Evolutionary conservation across 371 early-diverging fungal species (phyloP), one percentile per base, ranked within the genome.

Genomic region (Mortierella sp.): DNA sequence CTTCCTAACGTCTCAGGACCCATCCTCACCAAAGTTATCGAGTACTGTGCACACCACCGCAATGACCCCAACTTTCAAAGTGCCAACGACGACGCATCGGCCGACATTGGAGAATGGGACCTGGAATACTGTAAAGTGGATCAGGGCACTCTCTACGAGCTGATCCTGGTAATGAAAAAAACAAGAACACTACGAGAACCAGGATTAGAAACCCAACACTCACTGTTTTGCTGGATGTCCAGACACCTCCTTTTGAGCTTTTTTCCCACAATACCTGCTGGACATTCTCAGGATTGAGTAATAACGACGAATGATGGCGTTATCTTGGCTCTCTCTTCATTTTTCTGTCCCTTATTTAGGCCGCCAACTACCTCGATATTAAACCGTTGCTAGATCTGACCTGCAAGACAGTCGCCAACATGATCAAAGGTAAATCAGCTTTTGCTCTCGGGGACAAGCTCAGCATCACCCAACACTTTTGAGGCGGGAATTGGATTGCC

Each of bases 321-420:
- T 37, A 37, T 37, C 37, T 37, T 37, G 3, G 29, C 26, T 7
- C 14, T 19, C 30, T 48, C 25, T 37, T 52, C 19, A 7, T 48
- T 9, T 21, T 48, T 15, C 43, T 23, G 16, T 25, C 56, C 19
- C 16, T 53, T 25, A 12, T 51, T 7, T 63, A 84, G 74, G 95
- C 97, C 18, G 95, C 96, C 4, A 95, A 96, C 82, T 95, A 94
- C 74, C 85, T 96, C 23, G 97, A 95, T 72, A 95, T 96, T 81
- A 92, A 93, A 82, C 89, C 89, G 11, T 82, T 96, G 46, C 80
- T 96, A 43, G 94, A 95, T 69, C 81, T 96, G 51, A 91, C 91
- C 0, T 96, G 97, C 74, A 93, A 92, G 80, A 93, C 94, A 0
- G 95, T 97, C 51, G 97, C 97, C 30, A 92, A 93, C 70, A 95